phyloP scores from a whole-genome alignment of 2,329 filamentous ascomycete genomes.

The Fusarium sp. region DNA sequence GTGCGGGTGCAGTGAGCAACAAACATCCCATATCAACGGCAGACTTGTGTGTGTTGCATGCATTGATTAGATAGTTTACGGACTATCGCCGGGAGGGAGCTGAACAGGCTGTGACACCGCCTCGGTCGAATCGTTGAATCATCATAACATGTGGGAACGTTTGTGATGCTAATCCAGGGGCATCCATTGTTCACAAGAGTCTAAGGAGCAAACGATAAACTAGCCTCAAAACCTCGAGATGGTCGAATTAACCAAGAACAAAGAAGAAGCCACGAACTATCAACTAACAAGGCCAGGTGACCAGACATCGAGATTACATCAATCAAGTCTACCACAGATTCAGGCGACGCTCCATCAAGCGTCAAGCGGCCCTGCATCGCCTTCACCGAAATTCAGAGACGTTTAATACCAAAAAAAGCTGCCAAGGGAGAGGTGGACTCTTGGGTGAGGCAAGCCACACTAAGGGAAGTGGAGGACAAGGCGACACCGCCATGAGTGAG shows the following conservation, averaged over 20 bases:
- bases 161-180: slow-evolving; percentile 15
- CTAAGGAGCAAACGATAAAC: slow-evolving; percentile 27
- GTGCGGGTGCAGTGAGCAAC: slow-evolving; percentile 29
- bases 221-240: slow-evolving; percentile 22
- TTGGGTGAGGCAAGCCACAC: slow-evolving; percentile 47
- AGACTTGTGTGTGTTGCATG: slow-evolving; percentile 46
- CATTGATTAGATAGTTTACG: slow-evolving; percentile 40
- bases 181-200: slow-evolving; percentile 21
- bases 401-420: slow-evolving; percentile 15
- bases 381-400: slow-evolving; percentile 44
- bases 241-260: slow-evolving; percentile 22
- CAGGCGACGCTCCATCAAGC: slow-evolving; percentile 26
- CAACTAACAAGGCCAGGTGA: slow-evolving; percentile 31
- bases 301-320: slow-evolving; percentile 37
- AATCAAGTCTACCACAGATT: slow-evolving; percentile 28
- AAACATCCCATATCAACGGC: slow-evolving; percentile 43
- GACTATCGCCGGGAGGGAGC: slow-evolving; percentile 32
- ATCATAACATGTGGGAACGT: slow-evolving; percentile 5
- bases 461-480: slow-evolving; percentile 24
- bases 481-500: slow-evolving; percentile 36
- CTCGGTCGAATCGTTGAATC: slow-evolving; percentile 11
- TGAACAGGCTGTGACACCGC: slow-evolving; percentile 24
- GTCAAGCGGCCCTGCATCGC: slow-evolving; percentile 35
- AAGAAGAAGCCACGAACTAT: slow-evolving; percentile 16
- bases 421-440: slow-evolving; percentile 34